Percentiles rank a stretch among this genome's conserved stretches.
Conservation (phyloP, 208 protist genomes). For the Tritrichomonas musculus region DNA sequence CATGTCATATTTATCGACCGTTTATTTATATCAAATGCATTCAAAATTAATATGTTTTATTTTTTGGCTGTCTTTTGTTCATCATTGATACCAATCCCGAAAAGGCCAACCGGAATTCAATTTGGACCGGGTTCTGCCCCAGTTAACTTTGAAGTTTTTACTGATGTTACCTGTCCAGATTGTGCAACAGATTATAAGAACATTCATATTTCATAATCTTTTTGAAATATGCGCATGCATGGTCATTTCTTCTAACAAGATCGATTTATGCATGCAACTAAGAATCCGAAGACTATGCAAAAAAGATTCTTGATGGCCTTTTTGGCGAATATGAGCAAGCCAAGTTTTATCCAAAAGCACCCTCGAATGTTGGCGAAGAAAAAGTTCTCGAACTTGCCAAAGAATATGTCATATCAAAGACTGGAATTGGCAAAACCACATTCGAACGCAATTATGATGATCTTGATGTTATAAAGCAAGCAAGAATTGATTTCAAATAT, state of each 20-base stretch:
- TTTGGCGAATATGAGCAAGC: background rate
- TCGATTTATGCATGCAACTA: background rate
- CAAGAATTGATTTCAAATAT: background rate
- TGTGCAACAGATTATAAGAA: background rate
- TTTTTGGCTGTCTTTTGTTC: no score
- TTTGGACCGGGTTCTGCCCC: background rate
- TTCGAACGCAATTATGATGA: background rate
- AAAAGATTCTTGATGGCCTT: background rate
- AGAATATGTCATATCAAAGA: background rate
- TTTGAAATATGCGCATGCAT: background rate
- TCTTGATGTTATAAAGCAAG: background rate
- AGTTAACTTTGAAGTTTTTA: background rate
- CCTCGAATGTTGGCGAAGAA: background rate
- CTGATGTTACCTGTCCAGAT: background rate
- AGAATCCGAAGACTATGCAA: background rate
- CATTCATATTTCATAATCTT: background rate
- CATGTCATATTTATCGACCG: no score
- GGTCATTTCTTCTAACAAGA: background rate
- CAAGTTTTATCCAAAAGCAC: background rate
- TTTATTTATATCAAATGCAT: no score
- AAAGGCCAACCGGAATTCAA: background rate
- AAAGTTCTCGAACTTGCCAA: background rate
- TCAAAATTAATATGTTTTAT: no score
- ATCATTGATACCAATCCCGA: background rate
- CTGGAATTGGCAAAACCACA: background rate